phyloP scores from a whole-genome alignment of 768 basidiomycete genomes.

The Boletellus ananas region DNA sequence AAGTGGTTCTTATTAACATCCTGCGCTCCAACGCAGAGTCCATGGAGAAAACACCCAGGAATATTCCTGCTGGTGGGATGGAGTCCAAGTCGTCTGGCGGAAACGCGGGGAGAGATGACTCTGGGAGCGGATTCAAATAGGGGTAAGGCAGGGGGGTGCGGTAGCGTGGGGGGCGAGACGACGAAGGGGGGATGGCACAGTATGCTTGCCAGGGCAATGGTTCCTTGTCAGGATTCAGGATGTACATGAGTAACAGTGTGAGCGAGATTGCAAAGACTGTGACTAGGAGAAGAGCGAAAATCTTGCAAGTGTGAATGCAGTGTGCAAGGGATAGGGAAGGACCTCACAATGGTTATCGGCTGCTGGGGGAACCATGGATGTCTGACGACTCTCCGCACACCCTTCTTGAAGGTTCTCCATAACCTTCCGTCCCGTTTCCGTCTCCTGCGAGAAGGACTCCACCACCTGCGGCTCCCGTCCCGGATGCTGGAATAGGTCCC shows the following conservation, averaged over 20 bases:
- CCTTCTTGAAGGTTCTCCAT: conserved; percentile 51
- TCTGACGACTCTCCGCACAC: conserved; percentile 52
- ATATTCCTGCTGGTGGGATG: conserved; percentile 78
- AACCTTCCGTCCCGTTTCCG: conserved; percentile 47
- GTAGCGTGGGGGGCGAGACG: conserved; percentile 43
- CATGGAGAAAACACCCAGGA: conserved; percentile 87
- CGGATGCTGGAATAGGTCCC: conserved; percentile 35
- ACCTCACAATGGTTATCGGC: conserved; percentile 74
- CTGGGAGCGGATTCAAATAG: conserved; percentile 32
- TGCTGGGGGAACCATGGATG: conserved; percentile 78
- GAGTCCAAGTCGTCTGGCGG: conserved; percentile 70
- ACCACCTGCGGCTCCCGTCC: conserved; percentile 55
- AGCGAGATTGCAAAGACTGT: conserved; percentile 78
- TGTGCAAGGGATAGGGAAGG: background rate
- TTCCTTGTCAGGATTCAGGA: conserved; percentile 94
- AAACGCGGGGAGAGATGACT: conserved; percentile 44
- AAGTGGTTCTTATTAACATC: conserved; percentile 83
- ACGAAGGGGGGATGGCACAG: conserved; percentile 64
- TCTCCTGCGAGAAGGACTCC: conserved; percentile 49
- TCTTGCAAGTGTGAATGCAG: conserved; percentile 35
- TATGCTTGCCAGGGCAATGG: conserved; percentile 93
- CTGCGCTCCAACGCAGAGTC: conserved; percentile 83
- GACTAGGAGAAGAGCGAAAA: conserved; percentile 71
- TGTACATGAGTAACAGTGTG: conserved; percentile 84
- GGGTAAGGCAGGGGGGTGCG: conserved; percentile 40